These are phyloP conservation scores for Corylus americana DNA, from an alignment of 306 rosid species.

Conservation along the genomic window DNA sequence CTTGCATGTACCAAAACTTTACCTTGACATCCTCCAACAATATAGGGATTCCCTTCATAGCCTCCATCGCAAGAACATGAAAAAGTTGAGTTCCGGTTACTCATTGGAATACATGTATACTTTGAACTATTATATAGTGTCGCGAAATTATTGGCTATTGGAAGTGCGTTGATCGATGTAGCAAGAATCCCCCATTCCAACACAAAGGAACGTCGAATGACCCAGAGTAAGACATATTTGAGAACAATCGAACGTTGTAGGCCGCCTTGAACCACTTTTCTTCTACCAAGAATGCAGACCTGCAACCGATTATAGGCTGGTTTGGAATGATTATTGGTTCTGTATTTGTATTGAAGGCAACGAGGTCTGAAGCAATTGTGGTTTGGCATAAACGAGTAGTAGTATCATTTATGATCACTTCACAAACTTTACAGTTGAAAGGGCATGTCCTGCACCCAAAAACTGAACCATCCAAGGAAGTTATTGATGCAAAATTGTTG, in stretches of 20 bases:
- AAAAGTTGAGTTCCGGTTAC: neutral
- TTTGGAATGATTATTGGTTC: neutral
- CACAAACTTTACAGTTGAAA: too few relatives aligned
- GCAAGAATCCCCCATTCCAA: neutral
- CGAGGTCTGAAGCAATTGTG: neutral
- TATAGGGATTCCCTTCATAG: neutral
- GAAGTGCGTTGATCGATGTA: neutral
- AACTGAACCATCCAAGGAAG: neutral
- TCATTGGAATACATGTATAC: too few relatives aligned
- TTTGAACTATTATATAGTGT: too few relatives aligned
- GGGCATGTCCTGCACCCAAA: neutral
- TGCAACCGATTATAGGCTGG: neutral
- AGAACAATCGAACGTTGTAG: too few relatives aligned
- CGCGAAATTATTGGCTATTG: too few relatives aligned
- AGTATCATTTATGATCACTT: neutral
- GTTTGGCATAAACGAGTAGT: neutral
- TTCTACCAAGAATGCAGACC: neutral
- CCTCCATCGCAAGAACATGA: neutral
- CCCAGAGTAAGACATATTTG: neutral
- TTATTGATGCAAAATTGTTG: conserved; percentile 5
- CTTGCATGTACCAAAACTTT: neutral
- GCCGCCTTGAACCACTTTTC: neutral
- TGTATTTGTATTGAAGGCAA: neutral
- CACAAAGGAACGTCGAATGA: neutral
- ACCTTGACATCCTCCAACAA: neutral